Evolutionary conservation across 192 early-diverging fungal genomes (phyloP).

Genomic region (Coemansia sp.): DNA sequence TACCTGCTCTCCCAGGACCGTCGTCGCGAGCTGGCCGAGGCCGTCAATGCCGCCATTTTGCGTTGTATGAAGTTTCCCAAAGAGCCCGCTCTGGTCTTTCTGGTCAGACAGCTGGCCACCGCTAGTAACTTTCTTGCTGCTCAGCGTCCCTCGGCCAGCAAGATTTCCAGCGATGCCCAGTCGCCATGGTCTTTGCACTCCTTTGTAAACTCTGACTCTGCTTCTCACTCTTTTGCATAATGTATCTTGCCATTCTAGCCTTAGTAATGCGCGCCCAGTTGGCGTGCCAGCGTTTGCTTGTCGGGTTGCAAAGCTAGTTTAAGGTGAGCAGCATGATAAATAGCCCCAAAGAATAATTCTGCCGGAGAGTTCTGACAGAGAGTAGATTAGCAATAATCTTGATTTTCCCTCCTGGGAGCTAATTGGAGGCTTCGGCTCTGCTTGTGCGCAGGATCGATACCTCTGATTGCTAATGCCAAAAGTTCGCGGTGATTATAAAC

Average conservation of each 20-base stretch:
- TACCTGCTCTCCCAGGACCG: constrained; percentile 30
- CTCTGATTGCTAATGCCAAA: not conserved
- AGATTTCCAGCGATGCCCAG: not conserved
- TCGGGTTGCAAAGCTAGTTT: no score
- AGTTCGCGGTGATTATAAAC: constrained; percentile 26
- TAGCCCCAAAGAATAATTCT: not conserved
- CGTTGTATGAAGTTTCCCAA: constrained; percentile 21
- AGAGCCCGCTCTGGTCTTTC: constrained; percentile 31
- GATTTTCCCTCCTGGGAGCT: no score
- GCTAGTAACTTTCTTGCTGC: constrained; percentile 36
- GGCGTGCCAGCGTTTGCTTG: no score
- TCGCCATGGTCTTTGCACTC: constrained; percentile 39
- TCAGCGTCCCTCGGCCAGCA: constrained; percentile 15
- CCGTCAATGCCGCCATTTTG: constrained; percentile 41
- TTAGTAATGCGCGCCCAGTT: no score
- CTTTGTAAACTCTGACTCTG: constrained; percentile 39
- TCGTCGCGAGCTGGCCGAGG: constrained; percentile 26
- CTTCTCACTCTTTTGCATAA: constrained; percentile 7
- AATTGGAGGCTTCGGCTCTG: no score
- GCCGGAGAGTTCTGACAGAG: not conserved
- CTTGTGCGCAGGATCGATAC: not conserved
- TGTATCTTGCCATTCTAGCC: no score
- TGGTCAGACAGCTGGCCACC: constrained; percentile 44
- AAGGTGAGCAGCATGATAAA: no score
- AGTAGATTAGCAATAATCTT: not conserved